These are phyloP conservation scores for Selaginella tamariscina DNA, from an alignment of 75 land plant genomes.

Conservation along the genomic window DNA sequence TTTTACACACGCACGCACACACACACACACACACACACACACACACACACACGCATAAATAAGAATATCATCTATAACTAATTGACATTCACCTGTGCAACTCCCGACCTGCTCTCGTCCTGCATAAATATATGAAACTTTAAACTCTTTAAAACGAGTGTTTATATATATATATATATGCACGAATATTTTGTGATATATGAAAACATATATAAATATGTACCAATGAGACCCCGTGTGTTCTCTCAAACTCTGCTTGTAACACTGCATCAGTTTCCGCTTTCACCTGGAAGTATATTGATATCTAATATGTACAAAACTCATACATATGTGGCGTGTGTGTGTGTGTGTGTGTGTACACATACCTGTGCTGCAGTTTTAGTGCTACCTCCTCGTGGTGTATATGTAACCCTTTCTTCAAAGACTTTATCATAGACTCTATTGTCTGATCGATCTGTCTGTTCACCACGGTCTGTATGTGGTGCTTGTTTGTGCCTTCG, in stretches of 20 bases:
- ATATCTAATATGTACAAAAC: neutral
- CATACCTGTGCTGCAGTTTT: constrained; percentile 19
- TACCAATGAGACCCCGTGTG: constrained; percentile 13
- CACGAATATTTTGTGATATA: too few species aligned
- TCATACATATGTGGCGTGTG: neutral
- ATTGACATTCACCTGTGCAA: constrained; percentile 14
- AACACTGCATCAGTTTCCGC: constrained; percentile 18
- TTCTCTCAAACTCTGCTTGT: constrained; percentile 17
- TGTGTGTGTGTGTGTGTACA: neutral
- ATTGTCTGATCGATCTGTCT: constrained; percentile 18
- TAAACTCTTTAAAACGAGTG: too few species aligned
- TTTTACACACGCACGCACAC: too few species aligned
- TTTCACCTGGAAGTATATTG: constrained; percentile 16
- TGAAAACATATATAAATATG: neutral
- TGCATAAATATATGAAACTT: constrained; percentile 9
- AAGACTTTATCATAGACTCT: constrained; percentile 17
- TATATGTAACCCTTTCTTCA: neutral
- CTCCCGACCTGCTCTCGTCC: constrained; percentile 12
- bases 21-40: too few species aligned
- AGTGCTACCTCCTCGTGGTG: neutral
- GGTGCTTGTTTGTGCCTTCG: constrained; percentile 20
- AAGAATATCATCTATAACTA: neutral
- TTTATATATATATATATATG: too few species aligned
- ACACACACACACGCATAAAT: neutral
- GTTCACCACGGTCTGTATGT: neutral